Conservation (phyloP, 768 basidiomycete genomes). For the Trametes coccinea region DNA sequence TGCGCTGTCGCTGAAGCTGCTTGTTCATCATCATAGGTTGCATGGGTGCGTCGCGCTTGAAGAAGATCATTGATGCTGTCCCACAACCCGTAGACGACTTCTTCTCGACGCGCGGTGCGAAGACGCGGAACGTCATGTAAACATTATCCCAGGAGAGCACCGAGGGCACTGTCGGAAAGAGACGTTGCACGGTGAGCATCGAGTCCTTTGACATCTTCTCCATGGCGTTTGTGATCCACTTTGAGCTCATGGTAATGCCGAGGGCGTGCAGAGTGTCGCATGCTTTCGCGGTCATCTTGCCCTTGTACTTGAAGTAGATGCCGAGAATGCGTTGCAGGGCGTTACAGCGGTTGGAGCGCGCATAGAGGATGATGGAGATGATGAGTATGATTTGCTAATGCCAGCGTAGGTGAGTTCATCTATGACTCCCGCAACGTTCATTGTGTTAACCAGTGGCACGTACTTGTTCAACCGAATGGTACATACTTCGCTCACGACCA, state of each 20-base stretch:
- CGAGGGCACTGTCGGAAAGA: neutral
- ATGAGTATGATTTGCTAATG: neutral
- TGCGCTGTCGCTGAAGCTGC: neutral
- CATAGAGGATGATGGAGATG: neutral
- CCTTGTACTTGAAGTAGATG: conserved; percentile 25
- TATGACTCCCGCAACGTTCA: too few species aligned
- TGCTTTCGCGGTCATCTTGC: conserved; percentile 23
- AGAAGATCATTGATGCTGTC: neutral
- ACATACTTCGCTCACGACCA: too few species aligned
- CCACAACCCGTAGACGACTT: neutral
- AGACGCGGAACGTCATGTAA: neutral
- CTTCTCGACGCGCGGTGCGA: neutral
- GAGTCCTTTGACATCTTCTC: conserved; percentile 33
- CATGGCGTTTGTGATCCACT: conserved; percentile 25
- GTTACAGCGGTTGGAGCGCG: neutral
- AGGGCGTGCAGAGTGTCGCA: conserved; percentile 30
- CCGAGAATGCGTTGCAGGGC: neutral
- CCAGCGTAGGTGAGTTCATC: neutral
- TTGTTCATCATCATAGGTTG: neutral
- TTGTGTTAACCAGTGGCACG: too few species aligned
- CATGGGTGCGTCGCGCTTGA: neutral
- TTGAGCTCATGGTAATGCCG: conserved; percentile 28
- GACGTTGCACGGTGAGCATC: neutral
- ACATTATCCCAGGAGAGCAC: neutral
- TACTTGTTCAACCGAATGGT: neutral